phyloP scores from a whole-genome alignment of 2,329 filamentous ascomycete species.

The Botrytis hyacinthi region DNA sequence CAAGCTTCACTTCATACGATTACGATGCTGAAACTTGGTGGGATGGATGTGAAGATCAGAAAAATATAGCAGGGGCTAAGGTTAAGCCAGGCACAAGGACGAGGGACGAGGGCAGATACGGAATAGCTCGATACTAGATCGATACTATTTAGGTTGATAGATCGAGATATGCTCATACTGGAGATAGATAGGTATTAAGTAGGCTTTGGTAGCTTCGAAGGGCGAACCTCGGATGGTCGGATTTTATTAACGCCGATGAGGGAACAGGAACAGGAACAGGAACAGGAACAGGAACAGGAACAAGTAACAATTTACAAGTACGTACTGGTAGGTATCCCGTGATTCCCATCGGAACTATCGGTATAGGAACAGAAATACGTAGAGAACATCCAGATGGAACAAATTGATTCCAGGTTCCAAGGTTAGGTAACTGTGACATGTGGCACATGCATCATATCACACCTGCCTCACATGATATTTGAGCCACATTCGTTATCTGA shows the following conservation, averaged over 20 bases:
- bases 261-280: no score
- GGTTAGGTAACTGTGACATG: no score
- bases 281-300: no score
- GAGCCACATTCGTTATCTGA: neutral
- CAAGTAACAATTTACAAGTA: no score
- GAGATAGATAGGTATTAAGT: neutral
- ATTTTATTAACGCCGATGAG: neutral
- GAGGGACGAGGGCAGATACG: neutral
- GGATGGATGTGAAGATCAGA: slow-evolving; percentile 10
- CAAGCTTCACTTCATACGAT: slow-evolving; percentile 4
- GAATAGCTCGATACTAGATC: neutral
- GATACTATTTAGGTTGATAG: neutral
- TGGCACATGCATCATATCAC: neutral
- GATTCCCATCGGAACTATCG: no score
- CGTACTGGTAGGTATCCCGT: no score
- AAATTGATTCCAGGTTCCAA: no score
- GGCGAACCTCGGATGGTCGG: neutral
- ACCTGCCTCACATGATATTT: no score
- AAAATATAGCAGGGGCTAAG: neutral
- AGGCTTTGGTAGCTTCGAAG: neutral
- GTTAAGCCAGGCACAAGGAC: neutral
- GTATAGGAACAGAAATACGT: no score
- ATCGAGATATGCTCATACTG: neutral
- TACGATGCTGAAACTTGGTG: slow-evolving; percentile 22
- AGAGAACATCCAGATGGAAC: no score